phyloP scores from a whole-genome alignment of 2,329 filamentous ascomycete species.

The Purpureocillium takamizusanense region DNA sequence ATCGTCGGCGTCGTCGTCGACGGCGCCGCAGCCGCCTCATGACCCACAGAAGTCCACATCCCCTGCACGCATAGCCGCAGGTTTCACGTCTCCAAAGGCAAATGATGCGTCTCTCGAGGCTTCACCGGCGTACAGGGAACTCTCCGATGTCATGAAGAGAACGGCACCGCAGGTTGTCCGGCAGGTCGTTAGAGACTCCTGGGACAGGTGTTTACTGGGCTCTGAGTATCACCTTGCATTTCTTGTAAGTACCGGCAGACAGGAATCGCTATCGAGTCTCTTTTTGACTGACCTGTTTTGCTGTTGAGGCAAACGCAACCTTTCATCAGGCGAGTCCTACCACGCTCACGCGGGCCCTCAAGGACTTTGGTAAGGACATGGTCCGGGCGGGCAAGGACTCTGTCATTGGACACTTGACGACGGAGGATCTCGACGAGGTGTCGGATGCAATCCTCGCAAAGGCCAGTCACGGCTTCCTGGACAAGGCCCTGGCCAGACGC shows the following conservation, averaged over 20 bases:
- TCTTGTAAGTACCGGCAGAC: constrained; percentile 30
- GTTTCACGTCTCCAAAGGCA: not conserved
- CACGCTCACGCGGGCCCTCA: constrained; percentile 28
- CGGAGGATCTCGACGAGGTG: constrained; percentile 35
- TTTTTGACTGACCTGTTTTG: no score
- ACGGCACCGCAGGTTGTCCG: constrained; percentile 35
- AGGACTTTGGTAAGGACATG: constrained; percentile 37
- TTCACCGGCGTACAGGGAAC: constrained; percentile 11
- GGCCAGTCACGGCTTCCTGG: constrained; percentile 40
- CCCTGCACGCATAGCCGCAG: no score
- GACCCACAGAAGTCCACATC: no score
- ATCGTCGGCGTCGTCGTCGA: no score
- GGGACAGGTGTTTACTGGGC: constrained; percentile 39
- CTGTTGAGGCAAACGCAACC: constrained; percentile 42
- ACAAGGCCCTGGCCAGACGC: constrained; percentile 40
- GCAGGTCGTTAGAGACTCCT: constrained; percentile 38
- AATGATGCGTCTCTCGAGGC: not conserved
- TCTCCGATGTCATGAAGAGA: constrained; percentile 24
- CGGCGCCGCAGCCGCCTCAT: no score
- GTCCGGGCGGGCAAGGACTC: constrained; percentile 29
- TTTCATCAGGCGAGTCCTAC: constrained; percentile 32
- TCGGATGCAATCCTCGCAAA: constrained; percentile 33
- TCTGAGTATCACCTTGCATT: constrained; percentile 45
- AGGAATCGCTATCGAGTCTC: no score
- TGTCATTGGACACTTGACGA: constrained; percentile 29